Base-by-base conservation (phyloP, 352 stramenopile species). In the Phytophthora capsici region DNA sequence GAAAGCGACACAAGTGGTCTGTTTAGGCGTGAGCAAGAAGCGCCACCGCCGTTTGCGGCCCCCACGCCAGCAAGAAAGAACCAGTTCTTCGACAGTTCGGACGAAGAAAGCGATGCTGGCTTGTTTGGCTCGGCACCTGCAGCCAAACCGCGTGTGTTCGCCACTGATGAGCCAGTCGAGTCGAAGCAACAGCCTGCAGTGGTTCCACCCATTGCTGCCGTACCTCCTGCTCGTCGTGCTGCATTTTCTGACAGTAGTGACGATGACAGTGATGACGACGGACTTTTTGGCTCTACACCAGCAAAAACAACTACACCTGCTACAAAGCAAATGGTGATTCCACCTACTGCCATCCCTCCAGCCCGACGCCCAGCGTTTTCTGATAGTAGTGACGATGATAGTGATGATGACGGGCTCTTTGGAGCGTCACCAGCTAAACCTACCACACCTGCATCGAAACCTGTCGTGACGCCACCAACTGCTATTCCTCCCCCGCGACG, bases 101-200 rank as follows among this genome's bases (percentile, higher is more conserved):
- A 86, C 16, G 80, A 86, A 30, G 82, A 90, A 40, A 85, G 73
- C 28, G 83, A 90, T 23, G 72, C 66, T n/a, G 80, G 75, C 6
- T 57, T 93, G 3, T 93, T 91, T 54, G 80, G 82, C 1, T 57
- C 63, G 0, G 40, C 73, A 1, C 66, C 74, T 0, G 43, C 53
- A 40, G 23, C 32, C 1, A 63, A 75, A 17, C 45, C 69, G 0
- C 69, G 61, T 7, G 55, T 66, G 8, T 74, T 75, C 32, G 68
- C 72, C 20, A 73, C 69, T 0, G 68, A 81, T 20, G 56, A 71
- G 17, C 28, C 6, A 17, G 38, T 23, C 13, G 36, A 71, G 46
- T 16, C 52, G 3, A 75, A 73, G 20, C 62, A 68, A 25, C 63
- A 43, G 9, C 36, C 55, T 30, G 56, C 61, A 9, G 56, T 86